A percentile compares a stretch with the other conserved stretches of the same genome.
Conservation (phyloP, 2,329 filamentous ascomycete species). For the Metarhizium sp. region DNA sequence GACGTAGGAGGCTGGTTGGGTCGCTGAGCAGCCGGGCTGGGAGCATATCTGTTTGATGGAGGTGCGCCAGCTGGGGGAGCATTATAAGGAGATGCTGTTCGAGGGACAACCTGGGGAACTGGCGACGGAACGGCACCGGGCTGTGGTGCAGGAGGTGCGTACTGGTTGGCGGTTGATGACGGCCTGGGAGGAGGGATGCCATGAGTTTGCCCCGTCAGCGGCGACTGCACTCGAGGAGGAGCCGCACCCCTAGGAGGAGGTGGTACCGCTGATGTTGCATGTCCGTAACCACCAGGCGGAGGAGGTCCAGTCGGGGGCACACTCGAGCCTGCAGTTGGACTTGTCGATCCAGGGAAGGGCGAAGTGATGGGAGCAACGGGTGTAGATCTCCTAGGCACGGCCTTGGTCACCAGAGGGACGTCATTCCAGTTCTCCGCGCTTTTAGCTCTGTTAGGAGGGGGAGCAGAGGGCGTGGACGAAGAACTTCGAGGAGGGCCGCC, state of each 20-base stretch:
- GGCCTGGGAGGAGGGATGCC: conserved; percentile 47
- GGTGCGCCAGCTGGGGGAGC: conserved; percentile 61
- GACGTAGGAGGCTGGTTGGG: conserved; percentile 32
- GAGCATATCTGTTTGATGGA: conserved; percentile 68
- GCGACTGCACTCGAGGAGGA: conserved; percentile 63
- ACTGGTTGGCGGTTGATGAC: conserved; percentile 51
- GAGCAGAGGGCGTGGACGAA: conserved; percentile 51
- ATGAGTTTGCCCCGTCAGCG: conserved; percentile 42
- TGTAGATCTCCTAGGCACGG: conserved; percentile 63
- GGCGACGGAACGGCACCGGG: conserved; percentile 55
- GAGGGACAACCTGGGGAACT: conserved; percentile 51
- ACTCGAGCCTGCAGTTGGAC: conserved; percentile 37
- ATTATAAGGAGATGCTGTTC: conserved; percentile 80
- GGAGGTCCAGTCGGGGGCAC: conserved; percentile 19
- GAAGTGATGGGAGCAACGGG: conserved; percentile 63
- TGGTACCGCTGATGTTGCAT: conserved; percentile 65
- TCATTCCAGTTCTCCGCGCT: conserved; percentile 89
- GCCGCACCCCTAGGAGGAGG: conserved; percentile 68
- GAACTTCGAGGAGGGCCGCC: conserved; percentile 40
- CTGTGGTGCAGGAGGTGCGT: conserved; percentile 45
- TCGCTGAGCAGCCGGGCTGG: conserved; percentile 48
- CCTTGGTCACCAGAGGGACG: conserved; percentile 74
- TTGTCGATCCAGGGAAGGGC: conserved; percentile 62
- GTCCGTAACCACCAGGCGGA: conserved; percentile 45
- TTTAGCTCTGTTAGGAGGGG: conserved; percentile 60